Conservation (phyloP, 805 yeast genomes). For the Saccharomyces mikatae region DNA sequence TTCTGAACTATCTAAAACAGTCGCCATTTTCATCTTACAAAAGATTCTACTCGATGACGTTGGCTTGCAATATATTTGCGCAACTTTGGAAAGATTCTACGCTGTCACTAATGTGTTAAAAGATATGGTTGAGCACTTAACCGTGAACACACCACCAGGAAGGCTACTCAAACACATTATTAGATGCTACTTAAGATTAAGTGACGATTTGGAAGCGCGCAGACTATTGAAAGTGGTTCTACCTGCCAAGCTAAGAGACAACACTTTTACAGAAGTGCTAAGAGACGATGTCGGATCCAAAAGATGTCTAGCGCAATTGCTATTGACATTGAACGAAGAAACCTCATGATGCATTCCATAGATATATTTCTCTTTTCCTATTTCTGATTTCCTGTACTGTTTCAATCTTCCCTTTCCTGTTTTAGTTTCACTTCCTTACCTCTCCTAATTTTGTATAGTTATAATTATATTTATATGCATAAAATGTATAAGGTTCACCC, state of each 20-base stretch:
- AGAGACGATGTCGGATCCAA: conserved; percentile 86
- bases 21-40: conserved; percentile 92
- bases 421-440: background rate
- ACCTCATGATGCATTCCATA: background rate
- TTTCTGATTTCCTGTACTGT: background rate
- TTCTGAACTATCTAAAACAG: conserved; percentile 88
- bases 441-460: background rate
- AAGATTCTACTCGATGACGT: conserved; percentile 86
- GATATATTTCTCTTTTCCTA: background rate
- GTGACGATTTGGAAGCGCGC: conserved; percentile 86
- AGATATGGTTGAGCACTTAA: conserved; percentile 80
- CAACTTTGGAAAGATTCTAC: conserved; percentile 87
- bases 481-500: background rate
- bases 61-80: conserved; percentile 87
- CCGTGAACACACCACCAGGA: conserved; percentile 60
- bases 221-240: conserved; percentile 73
- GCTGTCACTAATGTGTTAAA: conserved; percentile 87
- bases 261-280: conserved; percentile 65
- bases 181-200: conserved; percentile 81
- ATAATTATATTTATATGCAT: background rate
- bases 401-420: background rate
- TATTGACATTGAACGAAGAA: conserved; percentile 52
- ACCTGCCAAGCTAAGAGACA: conserved; percentile 75
- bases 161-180: conserved; percentile 87
- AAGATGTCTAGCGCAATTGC: conserved; percentile 74